Base-by-base conservation (phyloP, 2,329 filamentous ascomycete species). In the Colletotrichum zoysiae region DNA sequence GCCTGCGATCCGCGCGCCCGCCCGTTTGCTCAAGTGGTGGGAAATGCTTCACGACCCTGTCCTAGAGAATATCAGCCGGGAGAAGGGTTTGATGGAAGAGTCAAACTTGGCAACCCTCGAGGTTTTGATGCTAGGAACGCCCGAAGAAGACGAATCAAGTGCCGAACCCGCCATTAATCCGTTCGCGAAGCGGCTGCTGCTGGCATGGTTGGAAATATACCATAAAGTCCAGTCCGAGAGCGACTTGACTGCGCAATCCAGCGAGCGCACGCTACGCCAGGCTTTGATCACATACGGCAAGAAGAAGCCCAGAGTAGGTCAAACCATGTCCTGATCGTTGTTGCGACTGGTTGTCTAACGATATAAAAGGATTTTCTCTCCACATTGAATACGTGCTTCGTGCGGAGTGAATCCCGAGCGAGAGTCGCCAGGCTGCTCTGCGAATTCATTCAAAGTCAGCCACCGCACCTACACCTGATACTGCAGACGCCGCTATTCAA, bases 391-490 rank as follows among this genome's bases (percentile, higher is more conserved):
- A 84, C 85, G 56, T 90, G 91, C 73, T 87, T 96, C 71, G 83
- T 91, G 35, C 88, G 89, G 73, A 89, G 86, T 73, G 86, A 89
- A 26, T 87, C 89, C 71, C 90, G 93, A 26, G 86, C 90, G 66
- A 88, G 89, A 72, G 87, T 89, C 11, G 81, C 95, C 40, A 87
- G 88, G 23, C 85, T 96, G 14, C 84, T 96, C 20, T 91, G 90
- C 77, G 89, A 91, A 56, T 95, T 94, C 74, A 87, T 96, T 48
- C 89, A 91, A 74, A 88, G 90, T 70, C 91, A 94, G 75, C 92
- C 93, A n/a, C 93, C 93, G 5, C 93, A 95, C 81, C 85, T 96
- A 1, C 89, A 96, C 77, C 86, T 91, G 53, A 88, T 95, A 46
- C 82, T 93, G 6, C 87, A 94, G 74, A 95, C 93, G 1, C 87